These are phyloP conservation scores for Nitzschia sp. DNA, from an alignment of 108 stramenopile genomes.

Conservation along the genomic window DNA sequence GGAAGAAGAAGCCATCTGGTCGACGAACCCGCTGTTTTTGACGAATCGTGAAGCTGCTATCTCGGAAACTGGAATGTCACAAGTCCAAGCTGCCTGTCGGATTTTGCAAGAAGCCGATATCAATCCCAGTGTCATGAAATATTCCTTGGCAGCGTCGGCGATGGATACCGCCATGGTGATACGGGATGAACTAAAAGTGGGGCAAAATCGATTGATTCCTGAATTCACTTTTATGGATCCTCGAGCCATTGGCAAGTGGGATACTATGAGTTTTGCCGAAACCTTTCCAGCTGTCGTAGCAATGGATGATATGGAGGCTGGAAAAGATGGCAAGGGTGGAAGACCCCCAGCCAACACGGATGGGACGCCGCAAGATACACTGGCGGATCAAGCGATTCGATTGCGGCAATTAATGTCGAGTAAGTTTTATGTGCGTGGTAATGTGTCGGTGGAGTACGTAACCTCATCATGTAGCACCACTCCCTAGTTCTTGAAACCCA, in stretches of 20 bases:
- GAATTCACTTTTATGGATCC: slow-evolving; percentile 87
- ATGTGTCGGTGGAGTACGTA: too few relatives aligned
- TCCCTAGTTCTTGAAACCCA: slow-evolving; percentile 58
- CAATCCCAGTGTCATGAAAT: slow-evolving; percentile 59
- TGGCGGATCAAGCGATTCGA: slow-evolving; percentile 70
- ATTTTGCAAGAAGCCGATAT: slow-evolving; percentile 17
- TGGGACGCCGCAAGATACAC: slow-evolving; percentile 78
- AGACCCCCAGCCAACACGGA: slow-evolving; percentile 75
- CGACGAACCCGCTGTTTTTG: slow-evolving; percentile 68
- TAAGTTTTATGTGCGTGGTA: too few relatives aligned
- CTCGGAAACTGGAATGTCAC: slow-evolving; percentile 44
- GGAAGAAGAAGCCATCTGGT: slow-evolving; percentile 71
- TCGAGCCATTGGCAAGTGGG: slow-evolving; percentile 75
- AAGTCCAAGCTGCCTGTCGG: slow-evolving; percentile 54
- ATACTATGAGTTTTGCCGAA: slow-evolving; percentile 42
- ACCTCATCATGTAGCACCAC: too few relatives aligned
- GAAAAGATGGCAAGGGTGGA: slow-evolving; percentile 52
- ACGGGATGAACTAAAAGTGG: slow-evolving; percentile 55
- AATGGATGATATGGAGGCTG: slow-evolving; percentile 68
- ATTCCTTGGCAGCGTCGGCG: slow-evolving; percentile 63
- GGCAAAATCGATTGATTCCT: slow-evolving; percentile 73
- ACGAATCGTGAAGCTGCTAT: slow-evolving; percentile 45
- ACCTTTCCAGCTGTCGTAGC: slow-evolving; percentile 72
- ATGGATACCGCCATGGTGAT: slow-evolving; percentile 70
- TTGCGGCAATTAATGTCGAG: slow-evolving; percentile 65